A percentile compares a stretch with the other conserved stretches of the same genome.
Evolutionary conservation across 352 stramenopile genomes (phyloP).

Genomic region (Phytophthora crassamura): DNA sequence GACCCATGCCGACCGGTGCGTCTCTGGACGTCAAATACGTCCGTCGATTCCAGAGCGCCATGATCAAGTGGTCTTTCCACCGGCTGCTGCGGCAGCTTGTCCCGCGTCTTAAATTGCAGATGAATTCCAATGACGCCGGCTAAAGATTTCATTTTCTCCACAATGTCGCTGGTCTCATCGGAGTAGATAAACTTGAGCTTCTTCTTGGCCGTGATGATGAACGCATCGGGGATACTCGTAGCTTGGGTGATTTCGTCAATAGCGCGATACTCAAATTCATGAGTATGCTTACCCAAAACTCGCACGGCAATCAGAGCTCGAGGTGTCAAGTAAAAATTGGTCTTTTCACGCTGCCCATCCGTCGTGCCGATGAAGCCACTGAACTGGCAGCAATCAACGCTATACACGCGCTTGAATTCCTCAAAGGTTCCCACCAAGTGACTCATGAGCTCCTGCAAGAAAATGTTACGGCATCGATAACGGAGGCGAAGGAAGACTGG

Average conservation of each 20-base stretch:
- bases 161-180: constrained; percentile 59
- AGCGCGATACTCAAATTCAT: constrained; percentile 77
- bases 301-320: constrained; percentile 69
- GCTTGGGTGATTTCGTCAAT: constrained; percentile 64
- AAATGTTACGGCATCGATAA: constrained; percentile 78
- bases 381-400: constrained; percentile 76
- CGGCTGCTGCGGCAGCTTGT: constrained; percentile 67
- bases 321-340: constrained; percentile 72
- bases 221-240: constrained; percentile 54
- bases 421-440: constrained; percentile 80
- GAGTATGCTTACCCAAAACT: constrained; percentile 70
- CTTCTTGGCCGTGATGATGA: constrained; percentile 65
- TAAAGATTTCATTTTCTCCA: constrained; percentile 68
- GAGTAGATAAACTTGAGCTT: constrained; percentile 83
- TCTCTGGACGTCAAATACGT: constrained; percentile 62
- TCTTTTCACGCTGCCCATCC: constrained; percentile 78
- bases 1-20: constrained; percentile 66
- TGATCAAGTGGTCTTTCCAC: constrained; percentile 44
- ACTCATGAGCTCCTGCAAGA: constrained; percentile 86
- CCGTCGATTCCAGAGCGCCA: constrained; percentile 48
- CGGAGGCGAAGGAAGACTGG: constrained; percentile 71
- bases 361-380: constrained; percentile 74
- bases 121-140: constrained; percentile 74
- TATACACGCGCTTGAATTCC: constrained; percentile 77
- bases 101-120: constrained; percentile 36